Base-by-base conservation (phyloP, 257 asterid species). In the Sherardia arvensis region DNA sequence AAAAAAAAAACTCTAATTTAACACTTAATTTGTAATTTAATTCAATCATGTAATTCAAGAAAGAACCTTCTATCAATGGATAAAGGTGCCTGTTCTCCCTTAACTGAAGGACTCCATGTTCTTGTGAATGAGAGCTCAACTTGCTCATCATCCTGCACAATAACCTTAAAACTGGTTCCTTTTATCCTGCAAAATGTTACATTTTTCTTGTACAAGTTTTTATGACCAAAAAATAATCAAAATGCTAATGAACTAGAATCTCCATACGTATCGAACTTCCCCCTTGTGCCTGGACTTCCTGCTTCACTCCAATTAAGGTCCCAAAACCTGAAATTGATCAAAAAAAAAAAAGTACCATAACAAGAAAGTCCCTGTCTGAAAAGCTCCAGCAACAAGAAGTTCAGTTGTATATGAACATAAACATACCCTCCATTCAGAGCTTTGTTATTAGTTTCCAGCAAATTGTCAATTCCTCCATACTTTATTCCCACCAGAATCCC, bases 101-200 rank as follows among this genome's bases (percentile, higher is more conserved):
- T 69, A 5, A 89, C 80, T 4, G 97, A 83, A 48, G 89, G 69
- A 79, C 76, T 78, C 97, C 97, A 90, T 38, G 75, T 66, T 80
- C 97, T 90, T 53, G 87, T 73, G 86, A 90, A 90, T 30, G 97
- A 87, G 40, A 90, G 71, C 76, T 87, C 97, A 30, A 87, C 76
- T 62, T 76, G 92, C 57, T 87, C 83, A 71, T 83, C 90, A 33
- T 66, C 83, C 76, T 90, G 83, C 61, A 83, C 75, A 1, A 90
- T 71, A 68, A 85, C 80, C 66, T 69, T 72, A 59, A 81, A 69
- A 56, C 62, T 77, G 58, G 94, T 90, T 61, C 92, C 86, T 82
- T 83, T 75, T 56, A 90, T 78, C 76, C 97, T 90, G 69, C 65
- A 79, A 15, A 36, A 47, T 43, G 7, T 43, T 4, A 36, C 30